Evolutionary conservation across 2,329 filamentous ascomycete species (phyloP).

Genomic region (Colletotrichum ledebouriae): DNA sequence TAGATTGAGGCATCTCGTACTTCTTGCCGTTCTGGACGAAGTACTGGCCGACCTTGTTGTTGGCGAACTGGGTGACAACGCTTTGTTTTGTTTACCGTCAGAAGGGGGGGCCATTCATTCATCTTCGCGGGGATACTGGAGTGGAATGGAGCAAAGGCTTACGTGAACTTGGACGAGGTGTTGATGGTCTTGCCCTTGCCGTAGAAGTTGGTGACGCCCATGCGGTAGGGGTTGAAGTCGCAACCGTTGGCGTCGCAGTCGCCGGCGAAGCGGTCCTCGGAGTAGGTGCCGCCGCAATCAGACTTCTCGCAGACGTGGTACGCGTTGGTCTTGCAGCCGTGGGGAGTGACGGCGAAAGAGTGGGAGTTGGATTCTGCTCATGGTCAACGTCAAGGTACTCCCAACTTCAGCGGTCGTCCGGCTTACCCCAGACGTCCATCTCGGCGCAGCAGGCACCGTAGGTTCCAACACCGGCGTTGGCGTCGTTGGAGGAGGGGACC

Average conservation of each 20-base stretch:
- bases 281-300: conserved; percentile 63
- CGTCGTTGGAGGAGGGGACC: conserved; percentile 63
- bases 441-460: conserved; percentile 69
- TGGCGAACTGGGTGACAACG: conserved; percentile 71
- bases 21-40: conserved; percentile 71
- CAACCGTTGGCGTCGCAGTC: conserved; percentile 76
- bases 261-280: conserved; percentile 64
- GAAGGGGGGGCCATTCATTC: no score
- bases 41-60: conserved; percentile 67
- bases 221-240: conserved; percentile 74
- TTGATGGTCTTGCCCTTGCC: conserved; percentile 69
- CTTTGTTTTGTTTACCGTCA: conserved; percentile 44
- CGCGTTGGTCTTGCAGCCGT: conserved; percentile 63
- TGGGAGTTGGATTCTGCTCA: conserved; percentile 64
- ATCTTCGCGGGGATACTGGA: no score
- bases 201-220: conserved; percentile 71
- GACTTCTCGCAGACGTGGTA: conserved; percentile 53
- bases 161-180: conserved; percentile 67
- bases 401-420: background rate
- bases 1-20: conserved; percentile 60
- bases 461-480: conserved; percentile 62
- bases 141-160: conserved; percentile 10
- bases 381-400: background rate
- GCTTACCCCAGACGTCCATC: conserved; percentile 71
- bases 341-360: conserved; percentile 68